These are phyloP conservation scores for Xylariomycetidae sp. DNA, from an alignment of 2,329 filamentous ascomycete genomes.

Conservation along the genomic window DNA sequence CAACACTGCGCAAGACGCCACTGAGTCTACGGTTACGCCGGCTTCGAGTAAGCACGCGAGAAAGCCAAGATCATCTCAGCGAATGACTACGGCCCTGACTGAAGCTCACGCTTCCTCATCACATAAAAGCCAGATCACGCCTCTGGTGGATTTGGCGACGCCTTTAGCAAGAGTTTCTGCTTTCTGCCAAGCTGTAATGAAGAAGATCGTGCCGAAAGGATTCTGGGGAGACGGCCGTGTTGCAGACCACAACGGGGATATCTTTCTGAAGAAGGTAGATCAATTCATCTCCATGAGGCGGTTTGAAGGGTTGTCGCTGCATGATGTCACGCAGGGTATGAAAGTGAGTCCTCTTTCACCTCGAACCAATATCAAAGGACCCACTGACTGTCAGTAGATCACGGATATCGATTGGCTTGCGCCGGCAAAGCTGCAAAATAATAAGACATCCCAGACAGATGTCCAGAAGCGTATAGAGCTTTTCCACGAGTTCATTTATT, in stretches of 20 bases:
- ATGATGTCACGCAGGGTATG: conserved; percentile 70
- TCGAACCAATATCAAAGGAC: conserved; percentile 1
- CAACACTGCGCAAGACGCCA: neutral
- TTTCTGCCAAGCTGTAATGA: conserved; percentile 76
- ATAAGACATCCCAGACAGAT: conserved; percentile 67
- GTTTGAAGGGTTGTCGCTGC: conserved; percentile 76
- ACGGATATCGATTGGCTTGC: conserved; percentile 68
- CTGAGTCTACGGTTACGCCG: conserved; percentile 5
- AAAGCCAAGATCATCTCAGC: conserved; percentile 9
- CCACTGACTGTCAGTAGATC: conserved; percentile 44
- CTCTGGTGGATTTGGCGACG: conserved; percentile 64
- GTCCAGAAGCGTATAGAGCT: conserved; percentile 71
- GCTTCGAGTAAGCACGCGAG: conserved; percentile 4
- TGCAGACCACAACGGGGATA: conserved; percentile 54
- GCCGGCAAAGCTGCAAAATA: conserved; percentile 40
- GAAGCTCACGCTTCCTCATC: conserved; percentile 13
- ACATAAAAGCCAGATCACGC: conserved; percentile 36
- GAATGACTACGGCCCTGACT: conserved; percentile 12
- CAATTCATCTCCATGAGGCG: conserved; percentile 71
- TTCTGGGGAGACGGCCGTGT: conserved; percentile 65
- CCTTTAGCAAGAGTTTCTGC: conserved; percentile 68
- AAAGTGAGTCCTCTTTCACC: conserved; percentile 50
- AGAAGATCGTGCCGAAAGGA: conserved; percentile 65
- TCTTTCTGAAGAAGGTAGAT: conserved; percentile 66
- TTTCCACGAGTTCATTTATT: conserved; percentile 83